A percentile compares a stretch with the other conserved stretches of the same genome.
These are phyloP conservation scores for Salix viminalis DNA, from an alignment of 345 rosid genomes.

Conservation along the genomic window DNA sequence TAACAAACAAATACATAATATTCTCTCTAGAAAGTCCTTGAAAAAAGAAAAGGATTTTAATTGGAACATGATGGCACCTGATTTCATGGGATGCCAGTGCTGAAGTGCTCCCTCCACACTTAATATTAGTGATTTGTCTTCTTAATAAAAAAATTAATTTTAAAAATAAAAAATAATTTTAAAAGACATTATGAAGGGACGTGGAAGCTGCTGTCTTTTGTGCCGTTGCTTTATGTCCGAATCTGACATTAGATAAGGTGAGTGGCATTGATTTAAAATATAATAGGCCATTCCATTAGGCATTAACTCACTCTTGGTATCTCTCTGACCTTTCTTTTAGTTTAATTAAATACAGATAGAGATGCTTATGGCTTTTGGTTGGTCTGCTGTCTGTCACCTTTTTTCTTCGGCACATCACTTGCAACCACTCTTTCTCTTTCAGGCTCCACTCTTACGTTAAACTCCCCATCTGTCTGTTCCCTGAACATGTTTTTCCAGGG, in stretches of 20 bases:
- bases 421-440: constrained; percentile 6
- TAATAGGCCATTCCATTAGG: not conserved
- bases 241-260: not conserved
- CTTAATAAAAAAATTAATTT: too few species aligned
- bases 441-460: not conserved
- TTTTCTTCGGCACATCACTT: not conserved
- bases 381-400: constrained; percentile 7
- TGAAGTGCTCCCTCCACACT: not conserved
- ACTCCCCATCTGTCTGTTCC: not conserved
- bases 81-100: not conserved
- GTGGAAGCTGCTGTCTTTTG: not conserved
- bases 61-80: not conserved
- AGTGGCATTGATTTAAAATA: too few species aligned
- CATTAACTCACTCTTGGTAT: not conserved
- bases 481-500: too few species aligned
- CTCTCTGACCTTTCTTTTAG: not conserved
- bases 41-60: not conserved
- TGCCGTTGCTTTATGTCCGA: not conserved
- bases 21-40: not conserved
- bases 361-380: constrained; percentile 8
- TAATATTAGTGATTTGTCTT: not conserved
- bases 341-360: not conserved
- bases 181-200: too few species aligned
- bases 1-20: too few species aligned
- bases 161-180: too few species aligned